Percentiles rank a stretch among this genome's conserved stretches.
Evolutionary conservation across 169 alveolate species (phyloP).

Genomic region (Plasmodium fragile): DNA sequence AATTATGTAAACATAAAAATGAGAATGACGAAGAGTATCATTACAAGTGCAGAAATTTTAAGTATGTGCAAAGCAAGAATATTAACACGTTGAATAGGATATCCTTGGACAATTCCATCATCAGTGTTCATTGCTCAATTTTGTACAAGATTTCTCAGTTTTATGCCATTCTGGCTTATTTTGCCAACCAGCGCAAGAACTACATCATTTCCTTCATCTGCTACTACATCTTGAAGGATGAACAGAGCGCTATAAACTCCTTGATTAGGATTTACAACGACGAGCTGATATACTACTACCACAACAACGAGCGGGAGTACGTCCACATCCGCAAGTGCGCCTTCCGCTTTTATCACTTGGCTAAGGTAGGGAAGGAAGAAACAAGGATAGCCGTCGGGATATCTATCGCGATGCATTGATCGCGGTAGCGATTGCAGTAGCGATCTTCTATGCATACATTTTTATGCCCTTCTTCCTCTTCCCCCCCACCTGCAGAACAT

Average conservation of each 20-base stretch:
- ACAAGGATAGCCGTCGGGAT: not conserved
- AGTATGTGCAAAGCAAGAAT: conserved; percentile 37
- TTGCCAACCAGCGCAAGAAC: conserved; percentile 72
- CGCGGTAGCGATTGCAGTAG: too few species aligned
- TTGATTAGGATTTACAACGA: conserved; percentile 66
- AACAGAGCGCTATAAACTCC: conserved; percentile 64
- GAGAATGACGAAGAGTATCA: conserved; percentile 50
- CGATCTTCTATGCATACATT: not conserved
- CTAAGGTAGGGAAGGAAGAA: conserved; percentile 9
- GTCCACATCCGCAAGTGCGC: conserved; percentile 73
- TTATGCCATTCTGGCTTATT: conserved; percentile 61
- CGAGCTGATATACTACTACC: conserved; percentile 66
- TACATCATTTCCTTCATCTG: conserved; percentile 71
- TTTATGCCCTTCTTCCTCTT: not conserved
- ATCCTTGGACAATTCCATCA: conserved; percentile 35
- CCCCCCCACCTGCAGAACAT: conserved; percentile 34
- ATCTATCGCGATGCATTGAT: not conserved
- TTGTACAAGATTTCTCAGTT: conserved; percentile 71
- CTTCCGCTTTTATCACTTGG: conserved; percentile 73
- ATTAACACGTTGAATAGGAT: conserved; percentile 57
- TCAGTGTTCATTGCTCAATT: conserved; percentile 62
- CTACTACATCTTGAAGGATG: conserved; percentile 67
- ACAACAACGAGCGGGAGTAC: conserved; percentile 67
- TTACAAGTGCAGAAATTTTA: conserved; percentile 65
- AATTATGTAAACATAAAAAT: conserved; percentile 23